phyloP scores from a whole-genome alignment of 257 asterid species.

The Capsicum pubescens region DNA sequence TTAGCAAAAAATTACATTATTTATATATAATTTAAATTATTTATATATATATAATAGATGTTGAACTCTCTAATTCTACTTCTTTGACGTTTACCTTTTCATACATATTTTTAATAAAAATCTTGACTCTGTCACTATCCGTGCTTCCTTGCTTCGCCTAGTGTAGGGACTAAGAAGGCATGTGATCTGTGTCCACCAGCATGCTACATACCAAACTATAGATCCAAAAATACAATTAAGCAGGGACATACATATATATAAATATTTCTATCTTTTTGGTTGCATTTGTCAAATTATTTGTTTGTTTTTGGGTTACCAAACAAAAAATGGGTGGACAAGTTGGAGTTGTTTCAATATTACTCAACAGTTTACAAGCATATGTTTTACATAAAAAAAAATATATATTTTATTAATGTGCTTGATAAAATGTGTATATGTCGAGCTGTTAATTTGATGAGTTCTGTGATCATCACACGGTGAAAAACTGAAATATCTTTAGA shows the following conservation, averaged over 20 bases:
- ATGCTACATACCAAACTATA: slow-evolving; percentile 12
- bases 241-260: background rate
- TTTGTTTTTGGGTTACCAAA: background rate
- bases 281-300: background rate
- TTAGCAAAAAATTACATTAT: background rate
- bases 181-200: slow-evolving; percentile 4
- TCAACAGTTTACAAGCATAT: background rate
- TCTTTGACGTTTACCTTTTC: accelerated
- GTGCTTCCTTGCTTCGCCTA: too few species aligned
- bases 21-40: background rate
- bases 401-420: too few species aligned
- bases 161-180: background rate
- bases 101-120: background rate
- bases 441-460: too few species aligned
- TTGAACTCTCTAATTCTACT: background rate
- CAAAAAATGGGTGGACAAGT: background rate
- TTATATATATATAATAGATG: background rate
- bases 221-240: slow-evolving; percentile 9
- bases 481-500: too few species aligned
- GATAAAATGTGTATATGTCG: too few species aligned
- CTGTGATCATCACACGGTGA: too few species aligned
- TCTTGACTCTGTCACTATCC: background rate
- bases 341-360: background rate
- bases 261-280: background rate
- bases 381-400: background rate